Conservation (phyloP, 1,284 basidiomycete species). For the Trichosporon sp. region DNA sequence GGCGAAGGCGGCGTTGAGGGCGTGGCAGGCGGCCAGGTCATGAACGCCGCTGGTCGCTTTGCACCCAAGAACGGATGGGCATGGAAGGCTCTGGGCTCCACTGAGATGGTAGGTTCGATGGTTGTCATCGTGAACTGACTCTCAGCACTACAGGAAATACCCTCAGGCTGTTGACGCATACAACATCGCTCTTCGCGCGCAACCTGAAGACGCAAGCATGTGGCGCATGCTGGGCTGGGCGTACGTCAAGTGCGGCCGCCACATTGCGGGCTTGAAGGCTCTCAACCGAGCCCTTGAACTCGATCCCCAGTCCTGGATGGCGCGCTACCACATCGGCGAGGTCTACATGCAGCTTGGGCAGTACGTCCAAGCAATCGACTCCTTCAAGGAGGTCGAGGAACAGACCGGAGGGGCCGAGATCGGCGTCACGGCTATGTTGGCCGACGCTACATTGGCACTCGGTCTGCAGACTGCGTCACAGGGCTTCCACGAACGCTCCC, state of each 20-base stretch:
- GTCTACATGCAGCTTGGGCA: conserved; percentile 76
- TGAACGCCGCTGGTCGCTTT: conserved; percentile 52
- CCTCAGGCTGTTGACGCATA: conserved; percentile 75
- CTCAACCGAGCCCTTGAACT: conserved; percentile 70
- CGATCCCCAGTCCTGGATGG: conserved; percentile 72
- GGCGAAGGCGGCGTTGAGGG: conserved; percentile 77
- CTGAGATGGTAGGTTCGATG: conserved; percentile 68
- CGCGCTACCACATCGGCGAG: conserved; percentile 76
- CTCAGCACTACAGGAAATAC: conserved; percentile 69
- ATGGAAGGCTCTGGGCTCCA: conserved; percentile 93
- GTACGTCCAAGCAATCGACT: conserved; percentile 66
- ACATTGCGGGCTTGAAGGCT: conserved; percentile 85
- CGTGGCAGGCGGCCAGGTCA: conserved; percentile 55
- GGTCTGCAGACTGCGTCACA: conserved; percentile 63
- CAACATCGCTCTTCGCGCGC: conserved; percentile 79
- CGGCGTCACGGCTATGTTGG: conserved; percentile 68
- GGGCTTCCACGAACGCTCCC: conserved; percentile 71
- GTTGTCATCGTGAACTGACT: neutral
- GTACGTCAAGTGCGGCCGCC: conserved; percentile 80
- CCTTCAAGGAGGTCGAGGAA: conserved; percentile 61
- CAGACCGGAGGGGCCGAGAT: conserved; percentile 54
- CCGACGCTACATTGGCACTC: conserved; percentile 65
- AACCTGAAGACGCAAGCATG: conserved; percentile 68
- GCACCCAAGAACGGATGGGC: conserved; percentile 89
- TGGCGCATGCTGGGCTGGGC: conserved; percentile 93